Percentiles rank a stretch among this genome's conserved stretches.
Conservation (phyloP, 805 yeast genomes). For the Starmera dryadoides region DNA sequence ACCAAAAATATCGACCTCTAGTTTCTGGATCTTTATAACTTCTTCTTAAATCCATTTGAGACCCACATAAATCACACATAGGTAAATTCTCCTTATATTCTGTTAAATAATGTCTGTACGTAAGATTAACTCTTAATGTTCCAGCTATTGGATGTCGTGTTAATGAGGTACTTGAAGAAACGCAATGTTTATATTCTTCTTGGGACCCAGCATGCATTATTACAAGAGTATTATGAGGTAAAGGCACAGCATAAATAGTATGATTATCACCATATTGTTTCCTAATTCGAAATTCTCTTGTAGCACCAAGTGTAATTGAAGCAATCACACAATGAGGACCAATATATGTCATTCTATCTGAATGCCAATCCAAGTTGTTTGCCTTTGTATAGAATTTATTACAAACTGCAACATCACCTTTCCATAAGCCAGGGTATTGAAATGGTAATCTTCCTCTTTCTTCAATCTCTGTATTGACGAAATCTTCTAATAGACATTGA, state of each 20-base stretch:
- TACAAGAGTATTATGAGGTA: conserved; percentile 63
- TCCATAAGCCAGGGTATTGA: conserved; percentile 39
- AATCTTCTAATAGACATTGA: conserved; percentile 29
- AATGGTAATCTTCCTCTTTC: conserved; percentile 27
- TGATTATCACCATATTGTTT: conserved; percentile 28
- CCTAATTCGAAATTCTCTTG: conserved; percentile 58
- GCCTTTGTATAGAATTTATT: conserved; percentile 45
- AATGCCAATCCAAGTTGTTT: conserved; percentile 64
- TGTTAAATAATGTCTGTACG: conserved; percentile 50
- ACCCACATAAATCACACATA: conserved; percentile 32
- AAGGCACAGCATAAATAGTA: conserved; percentile 42
- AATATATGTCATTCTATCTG: conserved; percentile 62
- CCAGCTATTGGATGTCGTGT: conserved; percentile 43
- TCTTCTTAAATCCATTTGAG: conserved; percentile 47
- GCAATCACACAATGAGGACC: conserved; percentile 71
- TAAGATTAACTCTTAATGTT: conserved; percentile 49
- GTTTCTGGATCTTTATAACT: conserved; percentile 37
- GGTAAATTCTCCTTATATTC: conserved; percentile 31
- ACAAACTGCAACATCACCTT: conserved; percentile 44
- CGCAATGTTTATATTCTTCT: conserved; percentile 64
- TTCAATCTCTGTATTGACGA: conserved; percentile 29
- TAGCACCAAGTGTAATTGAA: conserved; percentile 61
- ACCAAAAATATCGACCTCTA: conserved; percentile 61
- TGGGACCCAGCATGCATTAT: conserved; percentile 79
- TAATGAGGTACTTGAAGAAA: conserved; percentile 38